These are phyloP conservation scores for Letharia columbiana DNA, from an alignment of 495 filamentous ascomycete genomes.

Conservation along the genomic window DNA sequence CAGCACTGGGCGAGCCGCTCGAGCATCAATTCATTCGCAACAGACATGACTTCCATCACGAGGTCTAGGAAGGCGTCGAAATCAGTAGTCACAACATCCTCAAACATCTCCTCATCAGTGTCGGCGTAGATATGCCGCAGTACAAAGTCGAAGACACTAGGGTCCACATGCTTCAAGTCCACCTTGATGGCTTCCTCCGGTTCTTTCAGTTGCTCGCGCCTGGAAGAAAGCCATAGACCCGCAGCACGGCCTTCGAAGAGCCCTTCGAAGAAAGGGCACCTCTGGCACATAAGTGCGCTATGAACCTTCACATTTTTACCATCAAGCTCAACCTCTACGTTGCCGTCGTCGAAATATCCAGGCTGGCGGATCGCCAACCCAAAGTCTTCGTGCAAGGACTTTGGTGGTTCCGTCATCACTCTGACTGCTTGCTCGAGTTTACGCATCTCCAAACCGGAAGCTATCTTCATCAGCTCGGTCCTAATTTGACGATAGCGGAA, in stretches of 20 bases:
- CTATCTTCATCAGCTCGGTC: constrained; percentile 72
- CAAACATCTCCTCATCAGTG: constrained; percentile 69
- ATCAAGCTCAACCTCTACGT: constrained; percentile 69
- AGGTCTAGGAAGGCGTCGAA: constrained; percentile 79
- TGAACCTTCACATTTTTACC: constrained; percentile 59
- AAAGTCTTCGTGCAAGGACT: constrained; percentile 59
- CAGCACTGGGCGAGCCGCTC: constrained; percentile 84
- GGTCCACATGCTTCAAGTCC: constrained; percentile 73
- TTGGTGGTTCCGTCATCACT: constrained; percentile 56
- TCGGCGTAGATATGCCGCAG: constrained; percentile 80
- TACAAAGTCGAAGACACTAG: constrained; percentile 65
- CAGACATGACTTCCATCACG: constrained; percentile 83
- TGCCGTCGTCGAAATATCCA: constrained; percentile 62
- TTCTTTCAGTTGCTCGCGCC: constrained; percentile 47
- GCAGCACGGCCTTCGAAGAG: constrained; percentile 78
- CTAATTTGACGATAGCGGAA: constrained; percentile 68
- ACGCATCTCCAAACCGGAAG: constrained; percentile 54
- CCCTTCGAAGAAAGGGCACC: constrained; percentile 88
- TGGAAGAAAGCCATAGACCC: constrained; percentile 70
- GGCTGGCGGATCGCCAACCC: constrained; percentile 54
- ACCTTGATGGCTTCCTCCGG: constrained; percentile 48
- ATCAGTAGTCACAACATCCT: constrained; percentile 58
- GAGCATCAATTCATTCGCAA: constrained; percentile 91
- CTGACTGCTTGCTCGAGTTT: constrained; percentile 67
- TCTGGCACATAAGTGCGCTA: constrained; percentile 65